Evolutionary conservation across 2,329 filamentous ascomycete genomes (phyloP).

Genomic region (Alternaria sp.): DNA sequence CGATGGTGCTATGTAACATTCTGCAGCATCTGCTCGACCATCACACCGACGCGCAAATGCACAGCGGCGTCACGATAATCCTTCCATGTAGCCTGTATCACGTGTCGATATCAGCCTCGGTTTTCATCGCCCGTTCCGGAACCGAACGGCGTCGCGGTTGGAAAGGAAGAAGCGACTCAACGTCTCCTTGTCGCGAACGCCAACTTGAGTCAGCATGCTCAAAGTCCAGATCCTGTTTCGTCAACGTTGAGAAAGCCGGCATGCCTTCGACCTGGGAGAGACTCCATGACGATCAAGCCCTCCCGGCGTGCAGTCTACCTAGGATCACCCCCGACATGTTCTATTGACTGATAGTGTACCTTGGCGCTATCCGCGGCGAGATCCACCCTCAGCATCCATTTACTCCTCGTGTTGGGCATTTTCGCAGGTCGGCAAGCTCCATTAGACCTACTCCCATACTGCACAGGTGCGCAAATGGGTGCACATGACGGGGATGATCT

Average conservation of each 20-base stretch:
- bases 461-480: neutral
- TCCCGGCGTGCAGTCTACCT: slow-evolving; percentile 2
- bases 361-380: slow-evolving; percentile 2
- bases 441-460: neutral
- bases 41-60: neutral
- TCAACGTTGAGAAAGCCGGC: neutral
- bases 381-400: slow-evolving; percentile 6
- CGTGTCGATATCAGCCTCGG: neutral
- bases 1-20: slow-evolving; percentile 3
- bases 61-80: neutral
- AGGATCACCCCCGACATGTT: slow-evolving; percentile 2
- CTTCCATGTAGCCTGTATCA: neutral
- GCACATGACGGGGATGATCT: slow-evolving; percentile 12
- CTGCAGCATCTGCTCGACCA: slow-evolving; percentile 4
- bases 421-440: slow-evolving; percentile 4
- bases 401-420: neutral
- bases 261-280: neutral
- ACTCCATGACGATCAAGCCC: neutral
- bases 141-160: neutral
- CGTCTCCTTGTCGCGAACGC: neutral
- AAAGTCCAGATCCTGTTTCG: neutral
- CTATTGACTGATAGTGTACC: slow-evolving; percentile 13
- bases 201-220: neutral
- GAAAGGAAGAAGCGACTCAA: neutral
- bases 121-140: neutral